A percentile compares a stretch with the other conserved stretches of the same genome.
Evolutionary conservation across 805 yeast genomes (phyloP).

Genomic region (Monosporozyma solicola): DNA sequence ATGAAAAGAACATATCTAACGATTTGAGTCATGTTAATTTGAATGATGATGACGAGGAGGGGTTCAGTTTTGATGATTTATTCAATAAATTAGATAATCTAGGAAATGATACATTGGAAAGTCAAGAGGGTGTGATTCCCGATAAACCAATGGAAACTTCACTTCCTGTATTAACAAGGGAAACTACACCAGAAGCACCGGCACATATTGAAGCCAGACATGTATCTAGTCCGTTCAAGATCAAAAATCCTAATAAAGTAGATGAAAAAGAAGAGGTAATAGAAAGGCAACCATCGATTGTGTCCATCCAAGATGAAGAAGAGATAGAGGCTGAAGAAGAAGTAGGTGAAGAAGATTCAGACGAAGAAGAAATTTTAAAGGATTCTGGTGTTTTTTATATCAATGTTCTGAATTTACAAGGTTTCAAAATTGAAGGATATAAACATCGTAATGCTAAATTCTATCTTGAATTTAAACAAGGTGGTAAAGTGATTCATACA

Average conservation of each 20-base stretch:
- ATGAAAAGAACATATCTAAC: not conserved
- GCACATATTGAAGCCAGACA: not conserved
- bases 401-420: conserved; percentile 22
- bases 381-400: conserved; percentile 1
- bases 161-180: not conserved
- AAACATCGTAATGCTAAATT: conserved; percentile 38
- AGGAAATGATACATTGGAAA: not conserved
- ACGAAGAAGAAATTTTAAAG: not conserved
- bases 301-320: not conserved
- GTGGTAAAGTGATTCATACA: conserved; percentile 15
- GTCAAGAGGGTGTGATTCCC: not conserved
- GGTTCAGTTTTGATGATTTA: not conserved
- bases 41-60: not conserved
- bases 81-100: not conserved
- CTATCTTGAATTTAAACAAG: conserved; percentile 48
- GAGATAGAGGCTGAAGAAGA: not conserved
- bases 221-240: not conserved
- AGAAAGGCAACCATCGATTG: not conserved
- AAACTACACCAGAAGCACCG: not conserved
- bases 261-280: not conserved
- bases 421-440: conserved; percentile 41
- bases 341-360: not conserved
- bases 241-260: not conserved
- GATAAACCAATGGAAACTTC: not conserved
- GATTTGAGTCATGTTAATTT: not conserved